Evolutionary conservation across 768 basidiomycete species (phyloP).

Genomic region (Boletus edulis): DNA sequence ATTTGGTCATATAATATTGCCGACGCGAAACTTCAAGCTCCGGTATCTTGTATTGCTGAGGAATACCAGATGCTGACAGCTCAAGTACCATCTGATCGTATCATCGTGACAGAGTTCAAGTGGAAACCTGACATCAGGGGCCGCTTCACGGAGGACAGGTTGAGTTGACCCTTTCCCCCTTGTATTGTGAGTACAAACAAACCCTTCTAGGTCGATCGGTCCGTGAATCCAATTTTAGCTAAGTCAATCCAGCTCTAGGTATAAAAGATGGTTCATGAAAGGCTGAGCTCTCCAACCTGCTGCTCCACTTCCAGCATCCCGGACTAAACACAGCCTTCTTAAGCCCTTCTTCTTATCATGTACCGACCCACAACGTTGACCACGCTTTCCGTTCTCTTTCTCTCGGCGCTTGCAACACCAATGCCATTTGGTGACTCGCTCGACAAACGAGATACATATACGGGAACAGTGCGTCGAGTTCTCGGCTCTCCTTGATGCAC

Average conservation of each 20-base stretch:
- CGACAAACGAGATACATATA: constrained; percentile 42
- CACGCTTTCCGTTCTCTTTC: constrained; percentile 41
- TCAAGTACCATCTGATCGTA: too few species aligned
- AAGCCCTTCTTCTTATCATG: constrained; percentile 8
- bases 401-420: constrained; percentile 39
- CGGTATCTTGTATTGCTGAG: too few species aligned
- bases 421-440: constrained; percentile 30
- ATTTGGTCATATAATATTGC: too few species aligned
- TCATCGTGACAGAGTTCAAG: too few species aligned
- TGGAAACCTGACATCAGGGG: too few species aligned
- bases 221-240: background rate
- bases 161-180: background rate
- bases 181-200: background rate
- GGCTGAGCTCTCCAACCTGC: background rate
- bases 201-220: constrained; percentile 10
- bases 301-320: background rate
- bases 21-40: too few species aligned
- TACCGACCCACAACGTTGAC: constrained; percentile 22
- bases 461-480: constrained; percentile 48
- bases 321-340: background rate
- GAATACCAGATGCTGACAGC: too few species aligned
- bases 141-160: background rate
- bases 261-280: constrained; percentile 15
- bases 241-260: constrained; percentile 14
- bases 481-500: background rate